These are phyloP conservation scores for Cordyceps farinosa DNA, from an alignment of 2,329 filamentous ascomycete genomes.

Conservation along the genomic window DNA sequence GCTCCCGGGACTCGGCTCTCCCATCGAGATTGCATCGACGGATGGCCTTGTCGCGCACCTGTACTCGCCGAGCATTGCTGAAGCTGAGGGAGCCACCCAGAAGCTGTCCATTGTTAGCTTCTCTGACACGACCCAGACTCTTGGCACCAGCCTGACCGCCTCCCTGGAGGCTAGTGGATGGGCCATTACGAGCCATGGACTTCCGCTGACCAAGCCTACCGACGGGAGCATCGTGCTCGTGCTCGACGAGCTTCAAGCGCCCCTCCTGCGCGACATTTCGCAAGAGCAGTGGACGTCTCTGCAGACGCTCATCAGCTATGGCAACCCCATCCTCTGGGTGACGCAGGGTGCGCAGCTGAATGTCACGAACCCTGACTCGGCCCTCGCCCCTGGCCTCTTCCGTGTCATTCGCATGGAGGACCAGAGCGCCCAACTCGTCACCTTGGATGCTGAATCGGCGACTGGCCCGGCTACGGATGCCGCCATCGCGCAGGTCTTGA, in stretches of 20 bases:
- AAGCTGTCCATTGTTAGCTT: neutral
- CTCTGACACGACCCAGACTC: neutral
- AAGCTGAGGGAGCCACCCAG: neutral
- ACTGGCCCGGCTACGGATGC: neutral
- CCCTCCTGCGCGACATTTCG: neutral
- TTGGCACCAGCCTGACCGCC: neutral
- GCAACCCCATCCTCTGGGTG: constrained; percentile 3
- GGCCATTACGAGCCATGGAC: neutral
- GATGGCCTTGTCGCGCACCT: neutral
- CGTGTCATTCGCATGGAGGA: constrained; percentile 14
- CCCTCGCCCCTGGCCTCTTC: constrained; percentile 3
- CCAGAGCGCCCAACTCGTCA: neutral
- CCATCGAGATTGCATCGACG: neutral
- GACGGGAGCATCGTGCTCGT: constrained; percentile 2
- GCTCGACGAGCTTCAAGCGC: constrained; percentile 13
- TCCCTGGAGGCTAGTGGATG: neutral
- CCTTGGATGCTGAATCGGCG: neutral
- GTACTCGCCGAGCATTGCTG: neutral
- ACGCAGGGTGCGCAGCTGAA: constrained; percentile 5
- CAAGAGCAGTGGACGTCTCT: constrained; percentile 16
- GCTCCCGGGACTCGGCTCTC: neutral
- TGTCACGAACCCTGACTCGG: neutral
- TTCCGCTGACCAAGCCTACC: neutral
- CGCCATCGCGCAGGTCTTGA: constrained; percentile 15
- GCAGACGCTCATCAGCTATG: neutral